Percentiles rank a stretch among this genome's conserved stretches.
Conservation (phyloP, 176 grass and related monocot species). For the Guadua angustifolia region DNA sequence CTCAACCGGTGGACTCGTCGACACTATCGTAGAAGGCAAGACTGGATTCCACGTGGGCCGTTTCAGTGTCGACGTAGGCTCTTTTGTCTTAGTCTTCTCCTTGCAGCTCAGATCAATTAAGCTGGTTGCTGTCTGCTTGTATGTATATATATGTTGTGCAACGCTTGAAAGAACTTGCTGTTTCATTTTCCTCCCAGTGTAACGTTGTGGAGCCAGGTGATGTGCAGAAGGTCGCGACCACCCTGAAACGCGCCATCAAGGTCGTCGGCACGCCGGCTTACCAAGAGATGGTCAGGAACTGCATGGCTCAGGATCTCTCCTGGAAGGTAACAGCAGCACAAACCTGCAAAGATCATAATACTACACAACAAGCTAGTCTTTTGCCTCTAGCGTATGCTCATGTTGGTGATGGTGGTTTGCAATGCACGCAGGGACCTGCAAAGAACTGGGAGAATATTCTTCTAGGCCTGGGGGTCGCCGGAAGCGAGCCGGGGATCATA, state of each 20-base stretch:
- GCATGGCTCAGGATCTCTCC: conserved; percentile 90
- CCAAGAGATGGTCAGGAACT: conserved; percentile 78
- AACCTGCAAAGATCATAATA: too few species aligned
- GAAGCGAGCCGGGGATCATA: conserved; percentile 61
- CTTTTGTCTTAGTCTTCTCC: background rate
- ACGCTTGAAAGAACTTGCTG: background rate
- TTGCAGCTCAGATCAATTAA: background rate
- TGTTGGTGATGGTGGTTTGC: background rate
- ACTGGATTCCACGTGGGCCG: conserved; percentile 94
- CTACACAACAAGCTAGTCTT: too few species aligned
- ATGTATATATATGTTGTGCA: background rate
- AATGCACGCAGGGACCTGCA: conserved; percentile 61
- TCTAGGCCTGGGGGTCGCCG: conserved; percentile 57
- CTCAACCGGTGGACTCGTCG: conserved; percentile 85
- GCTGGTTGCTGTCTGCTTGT: background rate
- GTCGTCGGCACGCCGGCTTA: conserved; percentile 64
- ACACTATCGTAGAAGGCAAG: conserved; percentile 83
- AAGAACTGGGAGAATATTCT: conserved; percentile 82
- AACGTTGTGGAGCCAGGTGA: conserved; percentile 60
- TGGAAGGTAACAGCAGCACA: conserved; percentile 74
- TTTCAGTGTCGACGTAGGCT: conserved; percentile 69
- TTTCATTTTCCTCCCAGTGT: conserved; percentile 52
- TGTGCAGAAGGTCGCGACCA: conserved; percentile 65
- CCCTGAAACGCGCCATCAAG: conserved; percentile 68
- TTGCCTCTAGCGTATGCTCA: background rate